A percentile compares a stretch with the other conserved stretches of the same genome.
Conservation (phyloP, 192 early-diverging fungal genomes). For the Umbelopsis vinacea region DNA sequence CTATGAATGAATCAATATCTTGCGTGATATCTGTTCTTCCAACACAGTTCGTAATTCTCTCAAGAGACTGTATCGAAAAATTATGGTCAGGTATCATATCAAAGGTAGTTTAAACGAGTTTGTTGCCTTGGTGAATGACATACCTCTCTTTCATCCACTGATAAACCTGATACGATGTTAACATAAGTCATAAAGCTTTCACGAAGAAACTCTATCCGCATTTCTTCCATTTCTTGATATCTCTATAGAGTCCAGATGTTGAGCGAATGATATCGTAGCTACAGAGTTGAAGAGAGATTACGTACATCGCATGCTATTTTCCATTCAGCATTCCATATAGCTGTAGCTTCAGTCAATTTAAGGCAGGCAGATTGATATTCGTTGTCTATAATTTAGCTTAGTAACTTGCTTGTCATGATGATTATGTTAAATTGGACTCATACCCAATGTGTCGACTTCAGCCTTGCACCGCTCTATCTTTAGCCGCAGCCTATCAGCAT, state of each 20-base stretch:
- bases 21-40: slow-evolving; percentile 65
- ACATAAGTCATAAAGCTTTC: slow-evolving; percentile 71
- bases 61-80: slow-evolving; percentile 58
- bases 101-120: background rate
- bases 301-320: slow-evolving; percentile 59
- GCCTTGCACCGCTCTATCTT: slow-evolving; percentile 29
- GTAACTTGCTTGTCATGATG: background rate
- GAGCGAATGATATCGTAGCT: background rate
- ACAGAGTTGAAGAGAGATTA: background rate
- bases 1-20: slow-evolving; percentile 69
- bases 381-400: slow-evolving; percentile 36
- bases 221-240: slow-evolving; percentile 73
- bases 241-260: slow-evolving; percentile 31
- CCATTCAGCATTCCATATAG: slow-evolving; percentile 60
- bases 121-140: background rate
- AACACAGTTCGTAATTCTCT: slow-evolving; percentile 67
- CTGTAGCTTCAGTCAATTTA: slow-evolving; percentile 47
- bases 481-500: slow-evolving; percentile 25
- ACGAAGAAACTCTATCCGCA: slow-evolving; percentile 71
- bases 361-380: slow-evolving; percentile 60
- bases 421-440: background rate
- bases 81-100: background rate
- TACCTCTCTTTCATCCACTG: slow-evolving; percentile 74
- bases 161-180: slow-evolving; percentile 73
- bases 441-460: slow-evolving; percentile 32